Conservation (phyloP, 169 alveolate genomes). For the Toxoplasma gondii region DNA sequence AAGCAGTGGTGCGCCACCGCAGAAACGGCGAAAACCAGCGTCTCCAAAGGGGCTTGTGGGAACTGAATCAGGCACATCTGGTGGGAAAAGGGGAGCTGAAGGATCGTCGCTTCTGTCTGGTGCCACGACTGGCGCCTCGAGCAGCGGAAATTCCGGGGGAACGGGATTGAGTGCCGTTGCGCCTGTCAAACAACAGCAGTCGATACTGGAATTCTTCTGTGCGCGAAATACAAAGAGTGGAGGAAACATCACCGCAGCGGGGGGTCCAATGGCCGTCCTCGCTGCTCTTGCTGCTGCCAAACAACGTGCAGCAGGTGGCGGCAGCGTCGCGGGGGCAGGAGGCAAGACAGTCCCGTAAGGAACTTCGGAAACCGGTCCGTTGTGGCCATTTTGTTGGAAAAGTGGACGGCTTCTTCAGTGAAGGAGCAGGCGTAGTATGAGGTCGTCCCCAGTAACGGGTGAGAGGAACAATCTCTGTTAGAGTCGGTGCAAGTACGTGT, state of each 20-base stretch:
- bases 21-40: conserved; percentile 8
- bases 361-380: too few species aligned
- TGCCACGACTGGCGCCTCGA: conserved; percentile 41
- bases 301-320: background rate
- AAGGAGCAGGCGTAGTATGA: too few species aligned
- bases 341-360: background rate
- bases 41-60: background rate
- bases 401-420: too few species aligned
- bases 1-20: background rate
- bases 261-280: conserved; percentile 20
- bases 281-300: conserved; percentile 32
- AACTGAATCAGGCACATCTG: conserved; percentile 28
- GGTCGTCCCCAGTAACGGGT: too few species aligned
- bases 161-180: background rate
- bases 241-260: background rate
- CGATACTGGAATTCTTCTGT: conserved; percentile 60
- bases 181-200: conserved; percentile 46
- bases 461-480: too few species aligned
- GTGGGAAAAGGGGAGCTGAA: conserved; percentile 29
- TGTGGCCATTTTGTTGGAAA: too few species aligned
- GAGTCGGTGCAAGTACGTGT: too few species aligned
- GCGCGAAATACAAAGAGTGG: conserved; percentile 55
- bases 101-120: conserved; percentile 54
- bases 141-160: background rate
- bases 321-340: background rate